phyloP scores from a whole-genome alignment of 116 monocot species.

The Posidonia oceanica region DNA sequence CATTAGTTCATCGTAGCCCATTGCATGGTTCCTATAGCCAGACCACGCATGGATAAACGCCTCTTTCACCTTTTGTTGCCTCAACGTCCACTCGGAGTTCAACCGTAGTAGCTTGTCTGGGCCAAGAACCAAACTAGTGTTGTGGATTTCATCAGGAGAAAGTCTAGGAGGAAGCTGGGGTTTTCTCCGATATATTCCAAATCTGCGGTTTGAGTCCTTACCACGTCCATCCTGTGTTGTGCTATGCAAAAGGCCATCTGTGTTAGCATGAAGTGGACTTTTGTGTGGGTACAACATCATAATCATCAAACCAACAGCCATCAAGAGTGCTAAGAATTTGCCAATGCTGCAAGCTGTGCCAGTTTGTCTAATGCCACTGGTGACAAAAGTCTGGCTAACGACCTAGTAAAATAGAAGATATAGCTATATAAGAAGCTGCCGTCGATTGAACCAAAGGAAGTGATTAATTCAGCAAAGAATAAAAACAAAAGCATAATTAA shows the following conservation, averaged over 20 bases:
- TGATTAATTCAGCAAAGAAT: background rate
- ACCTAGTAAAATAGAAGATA: slow-evolving; percentile 22
- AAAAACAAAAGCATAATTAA: background rate
- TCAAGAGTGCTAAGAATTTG: slow-evolving; percentile 56
- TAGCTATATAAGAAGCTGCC: background rate
- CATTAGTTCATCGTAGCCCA: slow-evolving; percentile 97
- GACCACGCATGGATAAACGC: slow-evolving; percentile 95
- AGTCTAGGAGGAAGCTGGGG: slow-evolving; percentile 69
- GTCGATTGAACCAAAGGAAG: too few relatives aligned
- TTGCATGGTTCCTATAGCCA: slow-evolving; percentile 66
- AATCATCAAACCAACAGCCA: slow-evolving; percentile 58
- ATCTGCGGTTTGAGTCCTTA: slow-evolving; percentile 13
- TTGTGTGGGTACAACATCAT: slow-evolving; percentile 27
- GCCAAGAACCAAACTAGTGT: slow-evolving; percentile 16
- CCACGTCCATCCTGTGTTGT: slow-evolving; percentile 5
- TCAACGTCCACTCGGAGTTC: slow-evolving; percentile 33
- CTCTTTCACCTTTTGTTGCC: slow-evolving; percentile 72
- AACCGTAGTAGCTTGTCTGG: slow-evolving; percentile 5
- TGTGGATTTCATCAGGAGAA: slow-evolving; percentile 52
- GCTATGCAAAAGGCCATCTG: slow-evolving; percentile 4
- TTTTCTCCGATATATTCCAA: slow-evolving; percentile 45
- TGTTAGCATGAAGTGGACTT: slow-evolving; percentile 19
- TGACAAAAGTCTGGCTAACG: slow-evolving; percentile 31
- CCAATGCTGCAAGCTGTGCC: slow-evolving; percentile 51
- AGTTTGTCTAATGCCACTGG: slow-evolving; percentile 23